Percentiles rank a stretch among this genome's conserved stretches.
Conservation (phyloP, 2,329 filamentous ascomycete species). For the Colletotrichum liriopes region DNA sequence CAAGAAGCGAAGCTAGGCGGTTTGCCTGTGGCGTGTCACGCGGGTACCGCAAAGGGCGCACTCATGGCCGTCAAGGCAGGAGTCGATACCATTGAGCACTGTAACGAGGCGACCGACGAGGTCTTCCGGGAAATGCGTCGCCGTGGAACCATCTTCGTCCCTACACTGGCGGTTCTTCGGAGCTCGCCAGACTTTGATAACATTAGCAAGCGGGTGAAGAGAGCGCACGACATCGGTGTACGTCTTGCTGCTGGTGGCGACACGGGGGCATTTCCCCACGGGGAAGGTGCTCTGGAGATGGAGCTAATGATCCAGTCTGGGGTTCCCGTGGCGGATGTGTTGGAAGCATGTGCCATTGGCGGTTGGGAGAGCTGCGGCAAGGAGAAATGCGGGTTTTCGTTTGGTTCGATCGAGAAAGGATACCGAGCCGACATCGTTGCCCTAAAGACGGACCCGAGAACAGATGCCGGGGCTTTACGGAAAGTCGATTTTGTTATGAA, state of each 20-base stretch:
- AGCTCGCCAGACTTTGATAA: slow-evolving; percentile 19
- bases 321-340: slow-evolving; percentile 63
- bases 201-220: slow-evolving; percentile 57
- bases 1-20: slow-evolving; percentile 59
- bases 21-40: slow-evolving; percentile 61
- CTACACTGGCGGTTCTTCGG: slow-evolving; percentile 62
- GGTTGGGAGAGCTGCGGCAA: slow-evolving; percentile 71
- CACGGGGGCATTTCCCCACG: slow-evolving; percentile 68
- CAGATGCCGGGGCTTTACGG: slow-evolving; percentile 59
- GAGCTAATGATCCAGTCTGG: slow-evolving; percentile 69
- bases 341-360: slow-evolving; percentile 65
- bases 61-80: slow-evolving; percentile 63
- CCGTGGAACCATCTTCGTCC: slow-evolving; percentile 65
- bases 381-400: slow-evolving; percentile 65
- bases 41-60: slow-evolving; percentile 58
- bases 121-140: slow-evolving; percentile 61
- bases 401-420: slow-evolving; percentile 67
- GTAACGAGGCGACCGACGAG: slow-evolving; percentile 55
- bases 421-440: slow-evolving; percentile 68
- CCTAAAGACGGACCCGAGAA: slow-evolving; percentile 59
- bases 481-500: slow-evolving; percentile 72
- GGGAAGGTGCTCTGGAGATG: slow-evolving; percentile 67
- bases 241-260: slow-evolving; percentile 68
- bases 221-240: slow-evolving; percentile 63
- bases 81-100: slow-evolving; percentile 65